Evolutionary conservation across 164 flowering plant genomes (phyloP), one percentile per base, ranked within the genome.

Genomic region (Vitis riparia): DNA sequence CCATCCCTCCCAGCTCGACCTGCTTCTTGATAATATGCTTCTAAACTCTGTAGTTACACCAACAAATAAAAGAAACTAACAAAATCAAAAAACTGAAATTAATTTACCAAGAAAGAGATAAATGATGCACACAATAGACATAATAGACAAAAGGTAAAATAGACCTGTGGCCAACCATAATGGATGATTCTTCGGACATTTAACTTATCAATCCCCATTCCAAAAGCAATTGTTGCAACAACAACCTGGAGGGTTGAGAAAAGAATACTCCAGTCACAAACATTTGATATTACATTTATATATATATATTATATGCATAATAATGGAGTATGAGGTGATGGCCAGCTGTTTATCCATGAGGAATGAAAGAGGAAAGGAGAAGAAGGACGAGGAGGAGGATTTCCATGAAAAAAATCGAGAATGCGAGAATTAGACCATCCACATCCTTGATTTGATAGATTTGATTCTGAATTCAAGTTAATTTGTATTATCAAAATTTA

Each of bases 1-100:
- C 97, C 97, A 84, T 94, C 98, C 76, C 98, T 85, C 72, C 98
- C 98, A 74, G 98, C 98, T 66, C 98, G 89, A 50, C 98, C 98
- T 61, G 94, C 98, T 83, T 94, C 98, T 84, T 94, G 98, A 78
- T 94, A 92, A 71, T 94, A 94, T 67, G 97, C 92, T 82, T 94
- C 98, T 82, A 94, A 78, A 72, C 97, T 92, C 97, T 94, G 83
- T 32, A 74, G 59, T 51, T 7, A 30, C 56, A 51, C 27, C 15
- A 17, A n/a, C 8, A n/a, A 23, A 49, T 52, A 68, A 37, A 13
- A 68, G 30, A 57, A 63, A 51, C 70, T 29, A 12, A 17, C 15
- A 37, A 62, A 5, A 62, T 8, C 0, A 44, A 30, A 62, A 16
- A 64, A 15, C 55, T n/a, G 19, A 16, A 64, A 13, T 14, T 48